Evolutionary conservation across 805 yeast genomes (phyloP).

Genomic region (Geotrichum ghanense): DNA sequence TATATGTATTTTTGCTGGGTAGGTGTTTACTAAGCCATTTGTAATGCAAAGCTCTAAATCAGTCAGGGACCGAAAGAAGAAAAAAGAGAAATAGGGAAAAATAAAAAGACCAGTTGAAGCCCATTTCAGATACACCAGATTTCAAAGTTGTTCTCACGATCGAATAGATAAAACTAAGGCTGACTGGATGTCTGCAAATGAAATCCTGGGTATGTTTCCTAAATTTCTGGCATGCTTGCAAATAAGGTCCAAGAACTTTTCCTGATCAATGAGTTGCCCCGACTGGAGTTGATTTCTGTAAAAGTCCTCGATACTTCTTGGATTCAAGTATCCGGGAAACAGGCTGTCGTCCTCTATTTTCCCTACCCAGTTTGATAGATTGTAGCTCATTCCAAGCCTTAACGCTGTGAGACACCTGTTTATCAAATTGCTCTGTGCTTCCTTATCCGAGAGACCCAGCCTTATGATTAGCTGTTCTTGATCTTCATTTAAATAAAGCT

Average conservation of each 20-base stretch:
- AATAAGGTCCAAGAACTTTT: slow-evolving; percentile 2
- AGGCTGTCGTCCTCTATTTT: slow-evolving; percentile 10
- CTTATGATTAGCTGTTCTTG: too few species aligned
- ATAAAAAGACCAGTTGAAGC: too few species aligned
- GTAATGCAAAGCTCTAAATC: too few species aligned
- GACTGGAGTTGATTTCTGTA: slow-evolving; percentile 2
- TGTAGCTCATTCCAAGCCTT: not conserved
- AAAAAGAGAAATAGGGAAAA: too few species aligned
- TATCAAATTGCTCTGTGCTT: not conserved
- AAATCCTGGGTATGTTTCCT: not conserved
- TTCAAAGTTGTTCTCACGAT: too few species aligned
- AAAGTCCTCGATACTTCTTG: slow-evolving; percentile 7
- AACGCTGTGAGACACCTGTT: not conserved
- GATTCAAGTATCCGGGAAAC: slow-evolving; percentile 10
- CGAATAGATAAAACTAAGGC: not conserved
- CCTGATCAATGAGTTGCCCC: slow-evolving; percentile 6
- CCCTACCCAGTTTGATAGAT: slow-evolving; percentile 8
- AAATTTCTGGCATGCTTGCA: not conserved
- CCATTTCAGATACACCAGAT: too few species aligned
- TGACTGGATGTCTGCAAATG: not conserved
- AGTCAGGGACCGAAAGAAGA: too few species aligned
- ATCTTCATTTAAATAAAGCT: not conserved
- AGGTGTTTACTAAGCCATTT: too few species aligned
- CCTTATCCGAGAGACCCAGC: too few species aligned
- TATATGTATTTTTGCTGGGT: too few species aligned